Conservation (phyloP, 2,329 filamentous ascomycete genomes). For the Trichophyton schoenleinii region DNA sequence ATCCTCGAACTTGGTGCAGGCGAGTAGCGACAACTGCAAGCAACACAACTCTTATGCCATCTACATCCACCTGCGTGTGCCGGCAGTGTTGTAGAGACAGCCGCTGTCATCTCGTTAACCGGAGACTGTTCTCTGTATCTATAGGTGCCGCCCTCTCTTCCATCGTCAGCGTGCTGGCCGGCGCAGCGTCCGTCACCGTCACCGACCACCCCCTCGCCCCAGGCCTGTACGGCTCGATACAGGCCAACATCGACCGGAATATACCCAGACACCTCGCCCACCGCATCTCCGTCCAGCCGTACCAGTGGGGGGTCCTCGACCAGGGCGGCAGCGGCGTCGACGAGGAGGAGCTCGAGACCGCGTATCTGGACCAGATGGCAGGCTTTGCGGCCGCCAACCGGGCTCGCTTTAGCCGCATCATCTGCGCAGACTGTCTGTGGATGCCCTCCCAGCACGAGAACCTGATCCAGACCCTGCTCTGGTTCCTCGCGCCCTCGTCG, state of each 20-base stretch:
- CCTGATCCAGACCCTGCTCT: constrained; percentile 42
- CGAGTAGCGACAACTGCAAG: constrained; percentile 23
- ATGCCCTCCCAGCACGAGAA: constrained; percentile 46
- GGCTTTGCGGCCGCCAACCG: constrained; percentile 28
- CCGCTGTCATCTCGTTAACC: too few relatives aligned
- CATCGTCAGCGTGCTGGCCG: constrained; percentile 25
- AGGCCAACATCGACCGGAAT: constrained; percentile 38
- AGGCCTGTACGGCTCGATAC: constrained; percentile 31
- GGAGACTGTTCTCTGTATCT: neutral
- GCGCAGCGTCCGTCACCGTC: constrained; percentile 32
- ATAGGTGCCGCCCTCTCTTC: constrained; percentile 33
- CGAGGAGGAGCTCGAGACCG: neutral
- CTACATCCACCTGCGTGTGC: too few relatives aligned
- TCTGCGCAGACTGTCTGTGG: constrained; percentile 52
- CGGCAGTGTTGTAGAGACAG: too few relatives aligned
- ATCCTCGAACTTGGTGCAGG: constrained; percentile 51
- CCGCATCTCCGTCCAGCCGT: constrained; percentile 35
- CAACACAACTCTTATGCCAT: too few relatives aligned
- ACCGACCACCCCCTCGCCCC: constrained; percentile 40
- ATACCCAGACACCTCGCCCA: constrained; percentile 20
- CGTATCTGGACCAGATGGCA: neutral
- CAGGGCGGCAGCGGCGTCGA: neutral
- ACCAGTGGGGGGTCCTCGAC: constrained; percentile 41
- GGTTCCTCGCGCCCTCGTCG: constrained; percentile 37
- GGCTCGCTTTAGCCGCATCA: constrained; percentile 40